Base-by-base conservation (phyloP, 164 flowering plant genomes). In the Nymphaea thermarum region DNA sequence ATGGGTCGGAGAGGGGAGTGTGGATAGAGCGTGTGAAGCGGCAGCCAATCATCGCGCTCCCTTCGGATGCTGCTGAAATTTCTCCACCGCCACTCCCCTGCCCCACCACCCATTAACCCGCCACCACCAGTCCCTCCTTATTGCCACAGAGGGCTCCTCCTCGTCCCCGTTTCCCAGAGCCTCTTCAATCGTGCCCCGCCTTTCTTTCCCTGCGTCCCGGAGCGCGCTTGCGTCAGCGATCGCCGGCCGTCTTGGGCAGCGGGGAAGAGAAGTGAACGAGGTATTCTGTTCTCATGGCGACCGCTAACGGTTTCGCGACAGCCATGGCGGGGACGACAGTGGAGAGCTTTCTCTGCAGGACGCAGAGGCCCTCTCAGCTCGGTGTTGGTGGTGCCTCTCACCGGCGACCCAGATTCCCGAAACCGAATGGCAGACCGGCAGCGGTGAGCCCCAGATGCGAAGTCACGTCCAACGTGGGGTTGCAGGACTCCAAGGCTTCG, bases 261-360 rank as follows among this genome's bases (percentile, higher is more conserved):
- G 8, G 12, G 57, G 57, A 51, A 51, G 57, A 10, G 57, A 8
- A 15, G 57, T 10, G 57, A 51, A 15, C 12, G 57, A 51, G 57
- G 12, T 51, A 8, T 51, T 51, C 8, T 8, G 14, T 15, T 55
- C 42, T 65, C 67, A 93, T 87, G 92, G 91, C 90, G 42, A 81
- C 86, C 44, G 75, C 93, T 47, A 84, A 75, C 71, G 83, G 86
- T 59, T 80, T 83, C 71, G 76, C 76, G 10, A 18, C 86, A 41
- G 47, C 82, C 17, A 60, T 79, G 43, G 67, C 84, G 4, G 86
- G 85, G 42, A 77, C 83, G 6, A 88, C 85, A 66, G 68, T 86
- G 77, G 94, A 86, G 73, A 73, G 80, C 43, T 65, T 80, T 55
- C 62, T 84, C 11, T 60, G 63, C 66, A 70, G 60, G 2, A 14